These are phyloP conservation scores for Ophiostoma montium DNA, from an alignment of 2,329 filamentous ascomycete species.

Conservation along the genomic window DNA sequence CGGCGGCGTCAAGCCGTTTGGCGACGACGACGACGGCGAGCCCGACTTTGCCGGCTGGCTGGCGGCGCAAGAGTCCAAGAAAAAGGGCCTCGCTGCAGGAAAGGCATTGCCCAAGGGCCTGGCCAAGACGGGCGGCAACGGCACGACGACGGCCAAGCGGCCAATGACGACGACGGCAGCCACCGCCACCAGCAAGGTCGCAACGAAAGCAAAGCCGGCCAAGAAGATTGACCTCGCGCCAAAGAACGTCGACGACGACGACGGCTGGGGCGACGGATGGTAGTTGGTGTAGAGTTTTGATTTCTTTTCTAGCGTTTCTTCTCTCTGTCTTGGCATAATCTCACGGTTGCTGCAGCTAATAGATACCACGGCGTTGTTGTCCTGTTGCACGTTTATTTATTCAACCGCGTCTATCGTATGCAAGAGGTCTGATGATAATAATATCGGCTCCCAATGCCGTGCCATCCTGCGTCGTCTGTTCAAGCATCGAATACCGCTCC, in stretches of 20 bases:
- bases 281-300: slow-evolving; percentile 15
- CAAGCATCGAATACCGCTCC: too few relatives aligned
- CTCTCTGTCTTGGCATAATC: too few relatives aligned
- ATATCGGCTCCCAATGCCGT: too few relatives aligned
- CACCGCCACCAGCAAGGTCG: slow-evolving; percentile 37
- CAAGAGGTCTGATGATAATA: too few relatives aligned
- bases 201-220: slow-evolving; percentile 32
- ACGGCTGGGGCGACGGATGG: slow-evolving; percentile 55
- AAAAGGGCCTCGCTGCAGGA: slow-evolving; percentile 23
- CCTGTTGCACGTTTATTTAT: too few relatives aligned
- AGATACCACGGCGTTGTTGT: too few relatives aligned
- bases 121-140: slow-evolving; percentile 34
- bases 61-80: slow-evolving; percentile 54
- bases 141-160: neutral
- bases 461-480: too few relatives aligned
- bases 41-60: slow-evolving; percentile 95
- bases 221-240: slow-evolving; percentile 61
- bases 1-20: slow-evolving; percentile 37
- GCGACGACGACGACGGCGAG: slow-evolving; percentile 72
- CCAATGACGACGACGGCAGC: neutral
- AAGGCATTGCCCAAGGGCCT: slow-evolving; percentile 77
- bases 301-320: neutral
- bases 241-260: slow-evolving; percentile 42
- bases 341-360: neutral
- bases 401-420: too few relatives aligned